Evolutionary conservation across 306 rosid species (phyloP).

Genomic region (Myrica gale): DNA sequence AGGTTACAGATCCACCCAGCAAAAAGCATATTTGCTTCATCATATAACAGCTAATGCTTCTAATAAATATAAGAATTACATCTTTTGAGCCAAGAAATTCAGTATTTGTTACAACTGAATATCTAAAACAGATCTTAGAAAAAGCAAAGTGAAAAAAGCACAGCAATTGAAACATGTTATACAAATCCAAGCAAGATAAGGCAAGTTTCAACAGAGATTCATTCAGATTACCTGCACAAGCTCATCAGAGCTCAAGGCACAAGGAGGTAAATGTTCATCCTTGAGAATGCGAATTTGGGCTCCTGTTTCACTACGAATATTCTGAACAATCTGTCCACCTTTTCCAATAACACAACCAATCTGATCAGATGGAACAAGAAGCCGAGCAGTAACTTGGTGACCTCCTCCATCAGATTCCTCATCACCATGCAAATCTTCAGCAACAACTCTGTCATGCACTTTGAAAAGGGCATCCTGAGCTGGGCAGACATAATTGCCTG

Average conservation of each 20-base stretch:
- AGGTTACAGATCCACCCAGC: neutral
- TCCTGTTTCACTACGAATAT: conserved; percentile 76
- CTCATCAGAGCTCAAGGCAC: conserved; percentile 86
- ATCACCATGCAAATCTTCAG: conserved; percentile 78
- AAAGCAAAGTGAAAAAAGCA: conserved; percentile 1
- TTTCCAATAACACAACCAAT: conserved; percentile 92
- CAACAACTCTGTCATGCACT: conserved; percentile 86
- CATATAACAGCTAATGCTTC: neutral
- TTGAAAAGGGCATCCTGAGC: conserved; percentile 88
- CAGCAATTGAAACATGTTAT: neutral
- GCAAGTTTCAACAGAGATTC: neutral
- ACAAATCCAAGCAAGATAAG: neutral
- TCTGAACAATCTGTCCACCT: conserved; percentile 93
- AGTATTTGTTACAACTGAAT: neutral
- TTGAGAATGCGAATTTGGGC: conserved; percentile 92
- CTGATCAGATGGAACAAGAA: conserved; percentile 96
- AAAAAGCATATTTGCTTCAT: neutral
- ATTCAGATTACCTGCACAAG: conserved; percentile 73
- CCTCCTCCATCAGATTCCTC: conserved; percentile 59
- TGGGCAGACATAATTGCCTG: conserved; percentile 56
- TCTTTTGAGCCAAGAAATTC: neutral
- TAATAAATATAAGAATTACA: neutral
- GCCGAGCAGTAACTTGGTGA: conserved; percentile 71
- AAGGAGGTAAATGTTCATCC: conserved; percentile 81
- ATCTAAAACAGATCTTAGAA: neutral